A percentile compares a stretch with the other conserved stretches of the same genome.
phyloP scores from a whole-genome alignment of 768 basidiomycete species.

The Suillus bovinus region DNA sequence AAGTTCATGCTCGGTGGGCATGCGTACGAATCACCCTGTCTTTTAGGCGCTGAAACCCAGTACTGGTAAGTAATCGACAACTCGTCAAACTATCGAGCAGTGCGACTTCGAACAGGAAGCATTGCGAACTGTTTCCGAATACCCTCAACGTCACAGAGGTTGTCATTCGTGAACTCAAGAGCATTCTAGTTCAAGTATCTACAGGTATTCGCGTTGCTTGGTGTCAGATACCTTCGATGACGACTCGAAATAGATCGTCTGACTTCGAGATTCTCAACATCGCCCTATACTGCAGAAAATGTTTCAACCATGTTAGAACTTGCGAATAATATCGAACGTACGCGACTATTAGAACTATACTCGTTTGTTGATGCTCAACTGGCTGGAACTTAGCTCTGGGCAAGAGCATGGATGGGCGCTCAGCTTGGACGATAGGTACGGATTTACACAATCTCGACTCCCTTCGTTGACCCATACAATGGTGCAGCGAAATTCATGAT shows the following conservation, averaged over 20 bases:
- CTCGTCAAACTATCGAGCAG: too few relatives aligned
- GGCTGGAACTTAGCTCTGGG: neutral
- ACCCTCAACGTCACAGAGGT: conserved; percentile 21
- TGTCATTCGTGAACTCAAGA: conserved; percentile 21
- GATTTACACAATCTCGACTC: neutral
- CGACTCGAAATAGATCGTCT: conserved; percentile 23
- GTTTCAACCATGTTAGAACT: conserved; percentile 28
- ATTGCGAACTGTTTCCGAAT: conserved; percentile 33
- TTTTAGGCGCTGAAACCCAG: too few relatives aligned
- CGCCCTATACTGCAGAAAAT: conserved; percentile 25
- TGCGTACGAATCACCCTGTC: too few relatives aligned
- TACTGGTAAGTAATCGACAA: too few relatives aligned
- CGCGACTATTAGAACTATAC: neutral
- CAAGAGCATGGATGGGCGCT: conserved; percentile 11
- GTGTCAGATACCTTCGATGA: neutral
- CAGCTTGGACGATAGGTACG: conserved; percentile 31
- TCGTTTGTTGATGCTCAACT: neutral
- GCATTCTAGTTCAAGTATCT: conserved; percentile 28
- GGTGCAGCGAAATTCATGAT: conserved; percentile 30
- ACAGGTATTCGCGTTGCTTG: conserved; percentile 19
- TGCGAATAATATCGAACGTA: conserved; percentile 31
- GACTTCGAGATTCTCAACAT: conserved; percentile 34
- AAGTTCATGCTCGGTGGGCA: too few relatives aligned
- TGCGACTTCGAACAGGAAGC: conserved; percentile 17
- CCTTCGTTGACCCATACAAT: neutral